These are phyloP conservation scores for Ophiostoma sp. DNA, from an alignment of 2,329 filamentous ascomycete genomes.

Conservation along the genomic window DNA sequence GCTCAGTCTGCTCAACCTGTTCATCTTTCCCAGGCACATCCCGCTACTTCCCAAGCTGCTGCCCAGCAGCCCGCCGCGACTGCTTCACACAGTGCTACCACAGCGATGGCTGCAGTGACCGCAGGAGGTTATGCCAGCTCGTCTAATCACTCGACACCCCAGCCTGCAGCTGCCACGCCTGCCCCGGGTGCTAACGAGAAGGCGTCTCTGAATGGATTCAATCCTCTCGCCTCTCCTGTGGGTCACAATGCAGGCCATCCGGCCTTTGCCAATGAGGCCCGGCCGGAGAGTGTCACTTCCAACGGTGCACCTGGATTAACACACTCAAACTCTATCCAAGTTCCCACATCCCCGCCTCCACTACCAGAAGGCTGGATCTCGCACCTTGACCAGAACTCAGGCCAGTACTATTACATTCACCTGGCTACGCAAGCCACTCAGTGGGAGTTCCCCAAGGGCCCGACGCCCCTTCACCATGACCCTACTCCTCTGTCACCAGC, in stretches of 20 bases:
- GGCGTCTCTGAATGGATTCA: not conserved
- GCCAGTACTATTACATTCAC: slow-evolving; percentile 98
- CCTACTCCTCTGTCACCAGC: slow-evolving; percentile 77
- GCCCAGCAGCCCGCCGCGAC: not conserved
- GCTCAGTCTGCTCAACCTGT: slow-evolving; percentile 24
- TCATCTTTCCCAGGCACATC: not conserved
- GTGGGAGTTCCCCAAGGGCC: slow-evolving; percentile 97
- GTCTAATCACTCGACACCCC: not conserved
- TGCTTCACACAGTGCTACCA: slow-evolving; percentile 8
- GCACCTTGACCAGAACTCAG: slow-evolving; percentile 89
- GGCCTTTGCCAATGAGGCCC: slow-evolving; percentile 81
- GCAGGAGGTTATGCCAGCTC: slow-evolving; percentile 15
- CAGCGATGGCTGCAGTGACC: slow-evolving; percentile 26
- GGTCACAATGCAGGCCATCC: slow-evolving; percentile 66
- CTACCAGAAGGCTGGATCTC: slow-evolving; percentile 98
- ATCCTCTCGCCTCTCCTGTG: slow-evolving; percentile 28
- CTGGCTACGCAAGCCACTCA: slow-evolving; percentile 91
- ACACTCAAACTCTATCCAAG: slow-evolving; percentile 42
- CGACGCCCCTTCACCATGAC: slow-evolving; percentile 80
- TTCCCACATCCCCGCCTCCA: slow-evolving; percentile 77
- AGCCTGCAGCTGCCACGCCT: slow-evolving; percentile 24
- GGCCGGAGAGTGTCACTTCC: slow-evolving; percentile 39
- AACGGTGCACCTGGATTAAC: slow-evolving; percentile 45
- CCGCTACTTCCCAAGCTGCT: not conserved
- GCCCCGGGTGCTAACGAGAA: slow-evolving; percentile 27